A percentile compares a stretch with the other conserved stretches of the same genome.
Conservation (phyloP, 495 filamentous ascomycete genomes). For the Extremus antarcticus region DNA sequence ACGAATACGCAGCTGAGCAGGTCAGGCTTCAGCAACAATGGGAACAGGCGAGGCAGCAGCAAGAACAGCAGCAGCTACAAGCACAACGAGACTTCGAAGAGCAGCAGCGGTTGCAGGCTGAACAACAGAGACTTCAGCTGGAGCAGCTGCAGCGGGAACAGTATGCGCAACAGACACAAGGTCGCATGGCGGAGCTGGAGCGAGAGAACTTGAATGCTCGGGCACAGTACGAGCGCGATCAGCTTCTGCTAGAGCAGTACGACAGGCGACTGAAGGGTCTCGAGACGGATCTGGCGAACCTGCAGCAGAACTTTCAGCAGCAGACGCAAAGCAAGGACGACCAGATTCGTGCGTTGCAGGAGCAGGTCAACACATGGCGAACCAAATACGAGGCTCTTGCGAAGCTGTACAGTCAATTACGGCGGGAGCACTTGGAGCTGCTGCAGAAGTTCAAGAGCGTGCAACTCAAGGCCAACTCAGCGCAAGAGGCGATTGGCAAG, state of each 20-base stretch:
- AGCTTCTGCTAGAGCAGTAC: conserved; percentile 93
- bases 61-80: conserved; percentile 69
- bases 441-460: conserved; percentile 91
- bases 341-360: conserved; percentile 81
- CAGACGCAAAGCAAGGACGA: conserved; percentile 86
- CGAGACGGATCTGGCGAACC: conserved; percentile 72
- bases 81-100: conserved; percentile 91
- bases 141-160: conserved; percentile 82
- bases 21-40: conserved; percentile 71
- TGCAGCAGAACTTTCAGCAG: conserved; percentile 73
- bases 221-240: conserved; percentile 92
- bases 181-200: conserved; percentile 84
- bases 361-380: conserved; percentile 93
- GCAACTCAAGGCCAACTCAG: conserved; percentile 90
- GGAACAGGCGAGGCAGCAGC: conserved; percentile 62
- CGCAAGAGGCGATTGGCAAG: conserved; percentile 90
- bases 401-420: conserved; percentile 91
- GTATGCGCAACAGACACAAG: conserved; percentile 82
- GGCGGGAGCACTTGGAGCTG: conserved; percentile 88
- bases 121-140: conserved; percentile 83
- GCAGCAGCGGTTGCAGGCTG: conserved; percentile 75
- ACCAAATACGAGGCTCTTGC: conserved; percentile 93
- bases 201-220: conserved; percentile 88
- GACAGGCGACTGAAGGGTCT: conserved; percentile 86
- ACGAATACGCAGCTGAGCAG: conserved; percentile 90